These are phyloP conservation scores for Suillus occidentalis DNA, from an alignment of 768 basidiomycete genomes.

Conservation along the genomic window DNA sequence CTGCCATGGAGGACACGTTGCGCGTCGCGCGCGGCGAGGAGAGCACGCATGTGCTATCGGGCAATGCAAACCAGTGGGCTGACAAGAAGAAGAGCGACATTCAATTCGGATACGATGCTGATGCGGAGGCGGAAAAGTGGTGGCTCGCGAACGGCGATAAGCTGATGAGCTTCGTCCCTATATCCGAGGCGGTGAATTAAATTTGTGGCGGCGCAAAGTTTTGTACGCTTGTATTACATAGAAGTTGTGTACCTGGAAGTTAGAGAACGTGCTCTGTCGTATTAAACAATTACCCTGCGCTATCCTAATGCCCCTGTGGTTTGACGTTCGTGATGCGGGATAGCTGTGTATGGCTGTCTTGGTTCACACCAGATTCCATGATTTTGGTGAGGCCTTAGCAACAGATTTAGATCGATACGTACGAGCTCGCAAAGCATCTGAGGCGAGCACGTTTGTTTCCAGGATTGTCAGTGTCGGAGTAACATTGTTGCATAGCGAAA, in stretches of 20 bases:
- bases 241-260: not conserved
- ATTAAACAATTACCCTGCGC: not conserved
- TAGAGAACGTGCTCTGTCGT: not conserved
- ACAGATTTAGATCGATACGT: not conserved
- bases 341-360: not conserved
- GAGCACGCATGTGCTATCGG: conserved; percentile 15
- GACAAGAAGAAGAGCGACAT: conserved; percentile 47
- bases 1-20: conserved; percentile 46
- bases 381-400: not conserved
- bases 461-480: not conserved
- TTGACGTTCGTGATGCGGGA: not conserved
- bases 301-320: not conserved
- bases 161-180: conserved; percentile 7
- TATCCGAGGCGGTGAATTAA: not conserved
- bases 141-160: conserved; percentile 39
- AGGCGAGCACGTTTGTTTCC: not conserved
- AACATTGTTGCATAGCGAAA: not conserved
- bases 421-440: not conserved
- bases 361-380: not conserved
- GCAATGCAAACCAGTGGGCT: conserved; percentile 59
- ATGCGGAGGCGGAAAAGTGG: conserved; percentile 50
- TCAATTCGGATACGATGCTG: conserved; percentile 58
- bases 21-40: conserved; percentile 19
- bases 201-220: not conserved
- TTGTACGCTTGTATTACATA: not conserved